Base-by-base conservation (phyloP, 495 filamentous ascomycete species). In the Collariella sp. region DNA sequence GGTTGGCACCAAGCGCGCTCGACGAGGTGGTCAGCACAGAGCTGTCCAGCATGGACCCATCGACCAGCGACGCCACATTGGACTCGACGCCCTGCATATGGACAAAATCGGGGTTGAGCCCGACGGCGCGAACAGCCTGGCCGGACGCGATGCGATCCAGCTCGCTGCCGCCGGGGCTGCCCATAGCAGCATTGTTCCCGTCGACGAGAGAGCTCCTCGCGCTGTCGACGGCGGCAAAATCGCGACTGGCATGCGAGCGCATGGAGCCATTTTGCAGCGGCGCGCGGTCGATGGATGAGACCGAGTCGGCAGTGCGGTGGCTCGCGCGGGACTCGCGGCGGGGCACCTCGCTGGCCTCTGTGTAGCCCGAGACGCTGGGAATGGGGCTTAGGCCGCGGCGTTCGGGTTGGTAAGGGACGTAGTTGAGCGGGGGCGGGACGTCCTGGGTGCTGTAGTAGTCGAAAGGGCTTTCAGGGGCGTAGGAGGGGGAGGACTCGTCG, bases 341-440 rank as follows among this genome's bases (percentile, higher is more conserved):
- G 12, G 66, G 71, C 9, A 64, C 48, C 41, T 81, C 80, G 40
- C 70, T 77, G 22, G 68, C 71, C 31, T 78, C 75, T 7, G 77
- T 80, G 57, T 84, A 86, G 49, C 89, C 90, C 0, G 87, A 88
- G 24, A 93, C 84, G 54, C 90, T 95, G 57, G 91, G 89, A 48
- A 94, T 89, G 0, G 89, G 90, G 67, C 90, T 95, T 19, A 91
- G 69, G 13, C 80, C 80, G 26, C 85, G 84, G 29, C 76, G 73
- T 52, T 81, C 73, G 22, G 74, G 76, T 23, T 74, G 75, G 49
- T 83, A 82, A 3, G 76, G 74, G 19, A 78, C 71, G 52, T 83
- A 81, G 45, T 77, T 77, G 16, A 79, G 66, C 11, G 76, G 78
- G 5, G 76, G 72, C 2, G 76, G 75, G 4, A 81, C 78, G 42